phyloP scores from a whole-genome alignment of 176 grass and related monocot genomes.

The Neostapfia colusana region DNA sequence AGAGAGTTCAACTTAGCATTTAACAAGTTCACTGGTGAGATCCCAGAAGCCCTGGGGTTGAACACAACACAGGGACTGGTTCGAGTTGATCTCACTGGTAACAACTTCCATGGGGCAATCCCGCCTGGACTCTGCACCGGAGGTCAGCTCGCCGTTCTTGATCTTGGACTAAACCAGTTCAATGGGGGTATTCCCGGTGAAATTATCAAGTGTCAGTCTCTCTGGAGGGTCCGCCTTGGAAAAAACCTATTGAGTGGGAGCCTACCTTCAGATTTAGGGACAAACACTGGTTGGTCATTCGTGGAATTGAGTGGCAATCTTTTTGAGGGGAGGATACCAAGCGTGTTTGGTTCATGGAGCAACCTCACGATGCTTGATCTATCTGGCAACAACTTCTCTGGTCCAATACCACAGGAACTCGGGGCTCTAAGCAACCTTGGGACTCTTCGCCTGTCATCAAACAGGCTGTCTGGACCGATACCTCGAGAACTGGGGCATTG shows the following conservation, averaged over 20 bases:
- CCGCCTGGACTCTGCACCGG: constrained; percentile 42
- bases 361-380: constrained; percentile 58
- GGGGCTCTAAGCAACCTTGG: constrained; percentile 35
- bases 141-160: constrained; percentile 42
- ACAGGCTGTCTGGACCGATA: constrained; percentile 46
- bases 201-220: constrained; percentile 41
- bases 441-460: constrained; percentile 37
- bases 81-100: constrained; percentile 49
- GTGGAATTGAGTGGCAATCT: constrained; percentile 49
- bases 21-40: constrained; percentile 49
- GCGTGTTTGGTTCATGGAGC: constrained; percentile 33
- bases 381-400: constrained; percentile 45
- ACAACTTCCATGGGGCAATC: constrained; percentile 46
- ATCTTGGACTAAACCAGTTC: constrained; percentile 48
- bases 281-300: constrained; percentile 36
- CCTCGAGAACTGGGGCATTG: constrained; percentile 35
- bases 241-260: constrained; percentile 37
- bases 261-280: constrained; percentile 23
- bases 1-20: constrained; percentile 41
- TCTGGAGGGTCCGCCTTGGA: constrained; percentile 44
- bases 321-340: constrained; percentile 48
- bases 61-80: constrained; percentile 44
- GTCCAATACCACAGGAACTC: constrained; percentile 49
- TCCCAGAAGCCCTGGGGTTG: constrained; percentile 47
- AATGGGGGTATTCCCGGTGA: constrained; percentile 33